Percentiles rank a stretch among this genome's conserved stretches.
phyloP scores from a whole-genome alignment of 208 protist genomes.

The Kentomonas sorsogonicus region DNA sequence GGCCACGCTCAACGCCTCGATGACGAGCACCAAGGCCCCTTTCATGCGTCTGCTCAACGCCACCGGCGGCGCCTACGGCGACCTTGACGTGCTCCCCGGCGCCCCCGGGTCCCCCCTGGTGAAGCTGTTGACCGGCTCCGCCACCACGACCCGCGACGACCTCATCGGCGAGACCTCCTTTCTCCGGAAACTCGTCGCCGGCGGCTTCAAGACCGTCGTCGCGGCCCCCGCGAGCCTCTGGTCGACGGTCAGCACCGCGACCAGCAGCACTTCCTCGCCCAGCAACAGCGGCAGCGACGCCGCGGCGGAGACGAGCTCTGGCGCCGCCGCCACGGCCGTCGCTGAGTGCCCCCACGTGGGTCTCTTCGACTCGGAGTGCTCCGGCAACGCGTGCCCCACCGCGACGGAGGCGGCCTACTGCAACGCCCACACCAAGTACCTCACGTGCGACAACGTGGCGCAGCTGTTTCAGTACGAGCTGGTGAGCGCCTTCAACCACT shows the following conservation, averaged over 20 bases:
- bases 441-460: conserved; percentile 35
- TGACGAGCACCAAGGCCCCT: conserved; percentile 59
- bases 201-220: conserved; percentile 28
- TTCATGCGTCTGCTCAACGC: conserved; percentile 42
- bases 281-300: too few relatives aligned
- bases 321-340: too few relatives aligned
- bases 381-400: conserved; percentile 20
- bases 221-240: conserved; percentile 48
- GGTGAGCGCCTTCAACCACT: conserved; percentile 24
- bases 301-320: too few relatives aligned
- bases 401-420: conserved; percentile 30
- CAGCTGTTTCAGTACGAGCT: conserved; percentile 51
- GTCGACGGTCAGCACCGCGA: conserved; percentile 16
- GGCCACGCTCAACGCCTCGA: conserved; percentile 22
- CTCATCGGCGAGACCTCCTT: conserved; percentile 36
- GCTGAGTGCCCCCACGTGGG: conserved; percentile 45
- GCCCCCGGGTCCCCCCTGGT: conserved; percentile 21
- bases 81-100: conserved; percentile 12
- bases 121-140: conserved; percentile 50
- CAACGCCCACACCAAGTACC: conserved; percentile 45
- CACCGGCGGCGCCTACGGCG: conserved; percentile 28
- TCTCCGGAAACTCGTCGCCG: conserved; percentile 32
- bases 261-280: not conserved
- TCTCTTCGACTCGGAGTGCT: conserved; percentile 61
- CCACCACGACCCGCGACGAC: conserved; percentile 8